Evolutionary conservation across 768 basidiomycete genomes (phyloP).

Genomic region (Lactarius sanguifluus): DNA sequence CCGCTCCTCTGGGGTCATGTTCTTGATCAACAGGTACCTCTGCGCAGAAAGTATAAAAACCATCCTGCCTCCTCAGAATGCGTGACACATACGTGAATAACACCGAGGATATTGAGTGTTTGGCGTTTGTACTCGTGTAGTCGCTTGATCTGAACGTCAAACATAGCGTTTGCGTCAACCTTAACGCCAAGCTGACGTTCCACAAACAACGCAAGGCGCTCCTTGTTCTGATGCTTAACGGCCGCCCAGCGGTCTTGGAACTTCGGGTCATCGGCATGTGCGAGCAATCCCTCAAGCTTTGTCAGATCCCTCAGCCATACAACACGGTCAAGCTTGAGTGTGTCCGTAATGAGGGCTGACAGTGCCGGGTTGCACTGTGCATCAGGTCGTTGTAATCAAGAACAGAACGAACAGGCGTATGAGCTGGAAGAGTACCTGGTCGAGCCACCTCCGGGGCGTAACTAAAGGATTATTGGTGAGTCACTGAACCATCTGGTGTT

Average conservation of each 20-base stretch:
- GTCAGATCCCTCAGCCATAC: slow-evolving; percentile 85
- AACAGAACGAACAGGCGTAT: background rate
- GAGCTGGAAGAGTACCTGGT: slow-evolving; percentile 49
- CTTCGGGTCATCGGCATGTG: slow-evolving; percentile 64
- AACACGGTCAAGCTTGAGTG: slow-evolving; percentile 69
- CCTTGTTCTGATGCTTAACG: slow-evolving; percentile 90
- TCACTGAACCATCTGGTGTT: slow-evolving; percentile 1
- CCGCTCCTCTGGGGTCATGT: slow-evolving; percentile 71
- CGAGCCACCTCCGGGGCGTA: slow-evolving; percentile 91
- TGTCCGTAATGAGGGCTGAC: slow-evolving; percentile 78
- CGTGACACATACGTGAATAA: slow-evolving; percentile 64
- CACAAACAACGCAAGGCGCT: slow-evolving; percentile 76
- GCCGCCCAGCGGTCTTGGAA: slow-evolving; percentile 82
- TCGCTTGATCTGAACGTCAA: slow-evolving; percentile 93
- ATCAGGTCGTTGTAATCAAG: slow-evolving; percentile 32
- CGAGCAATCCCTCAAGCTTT: slow-evolving; percentile 74
- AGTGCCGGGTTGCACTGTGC: slow-evolving; percentile 81
- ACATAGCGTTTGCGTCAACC: slow-evolving; percentile 76
- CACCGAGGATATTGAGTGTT: slow-evolving; percentile 89
- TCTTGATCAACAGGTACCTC: slow-evolving; percentile 82
- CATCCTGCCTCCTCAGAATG: background rate
- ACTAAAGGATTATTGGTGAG: slow-evolving; percentile 44
- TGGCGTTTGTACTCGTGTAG: slow-evolving; percentile 97
- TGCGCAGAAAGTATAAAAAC: slow-evolving; percentile 35
- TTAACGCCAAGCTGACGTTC: slow-evolving; percentile 66